Base-by-base conservation (phyloP, 192 early-diverging fungal genomes). In the Polychytrium aggregatum region DNA sequence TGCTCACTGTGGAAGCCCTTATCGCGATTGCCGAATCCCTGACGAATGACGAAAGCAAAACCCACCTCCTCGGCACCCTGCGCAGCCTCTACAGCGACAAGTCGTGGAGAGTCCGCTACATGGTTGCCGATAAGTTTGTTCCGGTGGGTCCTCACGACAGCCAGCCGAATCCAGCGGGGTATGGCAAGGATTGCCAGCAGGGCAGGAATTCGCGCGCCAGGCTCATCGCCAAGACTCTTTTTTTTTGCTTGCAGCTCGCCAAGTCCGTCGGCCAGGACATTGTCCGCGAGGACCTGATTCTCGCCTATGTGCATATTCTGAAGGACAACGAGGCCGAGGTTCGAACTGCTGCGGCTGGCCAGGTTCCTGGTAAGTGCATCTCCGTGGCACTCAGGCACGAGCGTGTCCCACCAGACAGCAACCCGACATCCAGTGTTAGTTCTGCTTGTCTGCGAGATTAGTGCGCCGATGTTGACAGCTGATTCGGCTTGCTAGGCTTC, bases 301-400 rank as follows among this genome's bases (percentile, higher is more conserved):
- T 66, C 26, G 84, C 87, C 14, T 95, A 89, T 60, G 84, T 94
- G 31, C 65, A 75, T 46, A 65, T 96, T 31, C 66, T 99, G 60
- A 93, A 88, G 64, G 96, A 99, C 68, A 84, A 73, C 52, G 96
- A 99, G 59, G 92, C 92, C 2, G 96, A 99, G 72, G 96, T 99
- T 42, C 85, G 93, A 39, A 91, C 87, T 0, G 88, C 93, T 20
- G 88, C 89, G 20, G 86, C 89, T 46, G 84, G 87, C 44, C 96
- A 99, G 69, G 65, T 90, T 24, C 87, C 89, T 46, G 85, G 82
- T 79, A 66, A 41, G 46, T 49, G 1, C 20, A 21, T 20, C 41
- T 37, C 14, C 25, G 5, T 7, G 41, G 37, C 21, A 30, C 31
- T n/a, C 35, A 16, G 35, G 35, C 8, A n/a, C n/a, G n/a, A n/a